These are phyloP conservation scores for Gonium pectorale DNA, from an alignment of 139 green algal genomes.

Conservation along the genomic window DNA sequence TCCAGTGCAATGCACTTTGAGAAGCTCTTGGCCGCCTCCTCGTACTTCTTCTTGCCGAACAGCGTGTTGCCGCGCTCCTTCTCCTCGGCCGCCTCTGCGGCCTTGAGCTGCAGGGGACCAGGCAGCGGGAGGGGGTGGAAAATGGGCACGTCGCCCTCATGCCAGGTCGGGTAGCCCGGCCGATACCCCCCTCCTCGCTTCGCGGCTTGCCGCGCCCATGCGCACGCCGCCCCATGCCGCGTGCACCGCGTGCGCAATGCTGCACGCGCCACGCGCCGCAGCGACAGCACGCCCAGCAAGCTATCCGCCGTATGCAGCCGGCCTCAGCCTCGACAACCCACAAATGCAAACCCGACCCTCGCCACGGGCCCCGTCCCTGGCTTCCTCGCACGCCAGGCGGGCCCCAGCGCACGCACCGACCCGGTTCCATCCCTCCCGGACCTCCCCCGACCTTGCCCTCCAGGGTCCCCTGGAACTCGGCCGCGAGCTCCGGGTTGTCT, in stretches of 20 bases:
- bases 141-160: background rate
- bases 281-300: no score
- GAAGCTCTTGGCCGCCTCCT: conserved; percentile 76
- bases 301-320: no score
- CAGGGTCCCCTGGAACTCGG: conserved; percentile 60
- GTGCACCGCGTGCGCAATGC: no score
- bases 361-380: no score
- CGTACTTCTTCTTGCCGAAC: conserved; percentile 69
- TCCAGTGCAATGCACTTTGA: conserved; percentile 83
- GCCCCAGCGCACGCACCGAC: background rate
- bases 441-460: conserved; percentile 37
- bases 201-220: background rate
- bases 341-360: no score
- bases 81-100: conserved; percentile 63
- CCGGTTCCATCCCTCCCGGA: background rate
- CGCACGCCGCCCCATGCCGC: no score
- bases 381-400: no score
- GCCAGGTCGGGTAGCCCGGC: no score
- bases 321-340: no score
- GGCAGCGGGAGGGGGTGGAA: background rate
- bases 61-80: conserved; percentile 85
- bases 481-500: conserved; percentile 79
- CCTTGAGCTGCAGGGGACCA: conserved; percentile 40
- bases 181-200: no score
- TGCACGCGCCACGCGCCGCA: no score